Base-by-base conservation (phyloP, 129 eudicot genomes). In the Tagetes erecta region DNA sequence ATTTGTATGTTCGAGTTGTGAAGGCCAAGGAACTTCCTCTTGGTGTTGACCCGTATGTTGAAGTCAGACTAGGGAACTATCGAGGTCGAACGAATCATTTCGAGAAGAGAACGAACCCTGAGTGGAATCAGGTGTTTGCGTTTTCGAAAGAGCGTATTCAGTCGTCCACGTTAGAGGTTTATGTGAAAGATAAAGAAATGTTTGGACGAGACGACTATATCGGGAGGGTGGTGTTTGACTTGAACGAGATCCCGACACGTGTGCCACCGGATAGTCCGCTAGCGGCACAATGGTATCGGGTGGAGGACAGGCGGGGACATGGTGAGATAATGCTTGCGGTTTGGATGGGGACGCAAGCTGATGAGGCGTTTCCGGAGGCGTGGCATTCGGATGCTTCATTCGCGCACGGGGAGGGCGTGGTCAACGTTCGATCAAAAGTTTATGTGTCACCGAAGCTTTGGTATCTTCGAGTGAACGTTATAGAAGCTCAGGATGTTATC, bases 271-370 rank as follows among this genome's bases (percentile, higher is more conserved):
- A 91, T 75, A 91, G 97, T 53, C 97, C 97, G 6, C 58, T 91
- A 55, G 97, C 97, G 8, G 90, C 97, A 12, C 97, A 91, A 39
- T 91, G 97, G 97, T 91, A 87, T 68, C 78, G 85, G 33, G 47
- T 91, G 78, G 95, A 86, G 78, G 79, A 72, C 67, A 68, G 74
- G 0, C 20, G 74, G 45, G 74, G 70, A 13, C 73, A 79, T 0
- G 74, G 69, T 1, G 97, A 91, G 71, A 76, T 91, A 38, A 91
- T 91, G 97, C 74, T 86, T 52, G 97, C 95, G 0, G 95, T 91
- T 65, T 91, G 97, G 92, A 91, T 91, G 89, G 97, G 97, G 3
- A 87, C 97, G 5, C 97, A 91, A 76, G 96, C 96, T 0, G 83
- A 79, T 40, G 83, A 79, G 53, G 78, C 83, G 39, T 79, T 79